phyloP scores from a whole-genome alignment of 2,329 filamentous ascomycete genomes.

The Aspergillus pseudoterreus region DNA sequence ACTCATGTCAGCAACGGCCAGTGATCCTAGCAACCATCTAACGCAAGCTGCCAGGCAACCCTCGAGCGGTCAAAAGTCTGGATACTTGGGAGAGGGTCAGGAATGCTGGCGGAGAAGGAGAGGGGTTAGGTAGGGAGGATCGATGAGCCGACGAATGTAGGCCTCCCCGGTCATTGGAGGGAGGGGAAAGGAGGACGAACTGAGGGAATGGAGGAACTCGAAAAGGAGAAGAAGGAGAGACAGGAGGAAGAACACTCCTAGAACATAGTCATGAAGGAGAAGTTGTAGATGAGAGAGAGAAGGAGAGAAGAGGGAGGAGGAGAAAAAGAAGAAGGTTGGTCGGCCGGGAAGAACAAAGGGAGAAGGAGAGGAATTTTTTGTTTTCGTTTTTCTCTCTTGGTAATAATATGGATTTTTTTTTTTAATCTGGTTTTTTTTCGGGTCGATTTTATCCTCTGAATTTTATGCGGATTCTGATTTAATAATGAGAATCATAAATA shows the following conservation, averaged over 20 bases:
- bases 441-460: background rate
- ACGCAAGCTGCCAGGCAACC: conserved; percentile 34
- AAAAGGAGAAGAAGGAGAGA: background rate
- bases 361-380: conserved; percentile 17
- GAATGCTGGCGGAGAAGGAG: conserved; percentile 26
- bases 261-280: conserved; percentile 1
- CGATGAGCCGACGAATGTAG: conserved; percentile 19
- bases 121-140: conserved; percentile 18
- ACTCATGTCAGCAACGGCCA: conserved; percentile 42
- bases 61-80: conserved; percentile 19
- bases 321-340: conserved; percentile 5
- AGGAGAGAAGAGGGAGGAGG: conserved; percentile 4
- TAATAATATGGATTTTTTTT: conserved; percentile 21
- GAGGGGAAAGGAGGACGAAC: background rate
- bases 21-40: conserved; percentile 38
- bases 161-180: conserved; percentile 16
- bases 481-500: conserved; percentile 2
- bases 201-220: background rate
- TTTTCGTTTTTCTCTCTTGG: conserved; percentile 38
- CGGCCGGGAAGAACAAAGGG: background rate
- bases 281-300: conserved; percentile 7
- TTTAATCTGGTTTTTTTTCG: conserved; percentile 8
- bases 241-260: background rate
- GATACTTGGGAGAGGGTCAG: conserved; percentile 18
- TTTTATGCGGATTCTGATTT: conserved; percentile 13